These are phyloP conservation scores for Zygoascus flipseniorum DNA, from an alignment of 805 yeast species.

Conservation along the genomic window DNA sequence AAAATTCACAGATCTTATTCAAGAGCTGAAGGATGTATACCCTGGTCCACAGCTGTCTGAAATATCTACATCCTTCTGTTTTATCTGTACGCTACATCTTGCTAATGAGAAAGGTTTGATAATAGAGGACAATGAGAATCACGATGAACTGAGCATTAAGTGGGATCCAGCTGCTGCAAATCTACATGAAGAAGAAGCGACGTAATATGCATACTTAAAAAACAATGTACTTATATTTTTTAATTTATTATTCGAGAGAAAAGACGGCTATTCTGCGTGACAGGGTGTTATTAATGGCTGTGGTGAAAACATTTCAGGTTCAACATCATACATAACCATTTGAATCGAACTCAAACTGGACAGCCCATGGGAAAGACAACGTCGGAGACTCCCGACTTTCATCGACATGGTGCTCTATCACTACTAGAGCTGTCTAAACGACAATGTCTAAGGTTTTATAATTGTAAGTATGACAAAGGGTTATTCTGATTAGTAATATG, in stretches of 20 bases:
- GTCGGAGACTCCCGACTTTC: background rate
- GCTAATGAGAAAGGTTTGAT: constrained; percentile 77
- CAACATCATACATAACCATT: no score
- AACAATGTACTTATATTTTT: background rate
- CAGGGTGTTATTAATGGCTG: no score
- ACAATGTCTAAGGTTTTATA: constrained; percentile 18
- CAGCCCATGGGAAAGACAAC: background rate
- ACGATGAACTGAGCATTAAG: constrained; percentile 23
- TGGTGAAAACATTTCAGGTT: no score
- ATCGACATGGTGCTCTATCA: constrained; percentile 3
- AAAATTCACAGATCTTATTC: constrained; percentile 41
- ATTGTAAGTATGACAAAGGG: constrained; percentile 12
- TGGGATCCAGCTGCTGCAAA: constrained; percentile 15
- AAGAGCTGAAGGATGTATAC: constrained; percentile 44
- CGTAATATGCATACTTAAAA: background rate
- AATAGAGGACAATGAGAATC: constrained; percentile 40
- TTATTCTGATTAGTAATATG: background rate
- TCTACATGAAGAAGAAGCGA: background rate
- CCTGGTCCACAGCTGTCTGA: constrained; percentile 50
- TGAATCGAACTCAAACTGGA: background rate
- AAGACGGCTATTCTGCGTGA: no score
- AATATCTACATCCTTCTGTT: constrained; percentile 75
- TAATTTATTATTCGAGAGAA: background rate
- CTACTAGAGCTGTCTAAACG: constrained; percentile 15
- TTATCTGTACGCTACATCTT: constrained; percentile 72